Evolutionary conservation across 257 asterid species (phyloP), one percentile per base, ranked within the genome.

Genomic region (Gardenia jasminoides): DNA sequence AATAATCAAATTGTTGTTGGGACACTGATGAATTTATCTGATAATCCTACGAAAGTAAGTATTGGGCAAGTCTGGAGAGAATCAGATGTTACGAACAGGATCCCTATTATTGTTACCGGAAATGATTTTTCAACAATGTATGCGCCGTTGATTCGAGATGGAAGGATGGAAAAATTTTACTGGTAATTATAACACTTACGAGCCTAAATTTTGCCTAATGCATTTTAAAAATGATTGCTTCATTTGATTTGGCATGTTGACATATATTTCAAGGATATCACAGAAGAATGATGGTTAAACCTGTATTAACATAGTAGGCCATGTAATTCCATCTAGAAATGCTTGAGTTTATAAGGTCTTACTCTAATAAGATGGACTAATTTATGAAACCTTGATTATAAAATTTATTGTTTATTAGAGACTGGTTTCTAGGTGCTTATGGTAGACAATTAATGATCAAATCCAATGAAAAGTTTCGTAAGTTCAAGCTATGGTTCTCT

Each of bases 81-180:
- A 82, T 31, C 89, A 6, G 97, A 94, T 77, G 71, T 87, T 78
- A 89, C 94, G 74, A 80, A 91, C 68, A 85, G 97, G 88, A 84
- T 93, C 77, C 98, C 99, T 30, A 83, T 92, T 71, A 94, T 94
- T 74, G 96, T 92, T 73, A 94, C 97, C 33, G 97, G 98, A 84
- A 94, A 94, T 83, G 97, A 94, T 85, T 80, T 94, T 6, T 86
- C 98, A 61, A 92, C 86, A 81, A 79, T 92, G 33, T 94, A 92
- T 87, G 98, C 98, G 64, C 97, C 98, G 50, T 81, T 94, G 85
- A 87, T 92, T 79, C 98, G 98, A 77, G 97, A 94, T 82, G 89
- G 98, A 82, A 94, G 99, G 88, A 94, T 94, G 99, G 99, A 94
- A 33, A 94, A 94, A 84, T 93, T 94, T 80, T 93, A 89, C 85